Evolutionary conservation across 495 filamentous ascomycete genomes (phyloP).

Genomic region (Corynascus novoguineensis): DNA sequence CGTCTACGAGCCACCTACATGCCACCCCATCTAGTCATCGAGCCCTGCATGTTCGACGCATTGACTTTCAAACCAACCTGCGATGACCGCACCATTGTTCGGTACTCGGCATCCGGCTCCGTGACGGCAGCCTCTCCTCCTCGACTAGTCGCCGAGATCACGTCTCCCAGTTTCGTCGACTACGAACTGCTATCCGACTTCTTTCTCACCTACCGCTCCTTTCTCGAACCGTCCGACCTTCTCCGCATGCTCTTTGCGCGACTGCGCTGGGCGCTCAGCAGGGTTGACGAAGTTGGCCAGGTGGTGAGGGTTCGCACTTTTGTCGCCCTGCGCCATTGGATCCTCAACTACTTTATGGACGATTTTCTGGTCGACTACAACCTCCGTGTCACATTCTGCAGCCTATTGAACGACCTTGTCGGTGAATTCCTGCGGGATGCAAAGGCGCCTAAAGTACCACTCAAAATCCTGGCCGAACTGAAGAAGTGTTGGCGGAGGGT

Average conservation of each 20-base stretch:
- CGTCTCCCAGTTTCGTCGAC: constrained; percentile 90
- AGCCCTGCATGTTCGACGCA: constrained; percentile 68
- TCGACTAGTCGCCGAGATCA: constrained; percentile 94
- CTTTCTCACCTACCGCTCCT: constrained; percentile 90
- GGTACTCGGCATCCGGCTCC: constrained; percentile 66
- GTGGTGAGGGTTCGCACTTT: constrained; percentile 94
- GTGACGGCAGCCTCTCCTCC: constrained; percentile 88
- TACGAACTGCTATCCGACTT: constrained; percentile 98
- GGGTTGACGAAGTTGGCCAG: constrained; percentile 76
- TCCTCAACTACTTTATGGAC: constrained; percentile 95
- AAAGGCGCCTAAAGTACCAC: constrained; percentile 60
- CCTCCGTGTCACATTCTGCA: constrained; percentile 75
- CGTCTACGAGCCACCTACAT: constrained; percentile 37
- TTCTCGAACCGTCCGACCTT: constrained; percentile 69
- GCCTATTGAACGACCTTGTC: constrained; percentile 71
- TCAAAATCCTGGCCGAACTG: constrained; percentile 88
- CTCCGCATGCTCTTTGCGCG: constrained; percentile 78
- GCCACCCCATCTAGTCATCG: constrained; percentile 44
- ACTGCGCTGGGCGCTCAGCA: constrained; percentile 78
- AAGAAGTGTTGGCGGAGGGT: constrained; percentile 97
- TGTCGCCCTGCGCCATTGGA: constrained; percentile 95
- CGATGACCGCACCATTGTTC: constrained; percentile 78
- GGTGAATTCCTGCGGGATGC: constrained; percentile 43
- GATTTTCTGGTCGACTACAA: constrained; percentile 85
- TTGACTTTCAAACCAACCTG: constrained; percentile 63